phyloP scores from a whole-genome alignment of 2,329 filamentous ascomycete genomes.

The Lachnellula cervina region DNA sequence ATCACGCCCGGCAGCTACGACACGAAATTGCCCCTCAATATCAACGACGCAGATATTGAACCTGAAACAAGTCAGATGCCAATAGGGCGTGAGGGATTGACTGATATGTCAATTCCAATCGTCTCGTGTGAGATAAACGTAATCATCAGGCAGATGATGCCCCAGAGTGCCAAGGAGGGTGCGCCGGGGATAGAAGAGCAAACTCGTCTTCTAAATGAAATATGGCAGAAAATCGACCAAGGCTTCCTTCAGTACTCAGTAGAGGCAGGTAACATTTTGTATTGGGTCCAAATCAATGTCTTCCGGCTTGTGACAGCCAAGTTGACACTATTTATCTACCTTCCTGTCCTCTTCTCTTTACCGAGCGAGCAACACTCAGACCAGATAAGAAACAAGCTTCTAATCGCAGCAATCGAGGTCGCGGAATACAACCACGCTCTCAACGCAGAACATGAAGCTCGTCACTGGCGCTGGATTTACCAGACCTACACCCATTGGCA shows the following conservation, averaged over 20 bases:
- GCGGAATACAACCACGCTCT: constrained; percentile 52
- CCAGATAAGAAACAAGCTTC: constrained; percentile 40
- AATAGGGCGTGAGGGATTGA: constrained; percentile 1
- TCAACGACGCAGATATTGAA: constrained; percentile 43
- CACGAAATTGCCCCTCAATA: constrained; percentile 44
- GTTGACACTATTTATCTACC: constrained; percentile 50
- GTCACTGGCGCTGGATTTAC: constrained; percentile 38
- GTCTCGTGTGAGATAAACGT: constrained; percentile 4
- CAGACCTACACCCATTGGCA: constrained; percentile 39
- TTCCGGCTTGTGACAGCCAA: constrained; percentile 49
- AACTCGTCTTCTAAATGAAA: constrained; percentile 40
- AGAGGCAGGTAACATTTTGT: constrained; percentile 30
- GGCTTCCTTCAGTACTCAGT: constrained; percentile 39
- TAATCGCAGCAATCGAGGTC: constrained; percentile 48
- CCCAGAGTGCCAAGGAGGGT: constrained; percentile 30
- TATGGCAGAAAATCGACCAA: constrained; percentile 40
- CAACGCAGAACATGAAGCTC: constrained; percentile 44
- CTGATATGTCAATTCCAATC: constrained; percentile 15
- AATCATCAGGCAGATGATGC: constrained; percentile 26
- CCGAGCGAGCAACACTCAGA: constrained; percentile 35
- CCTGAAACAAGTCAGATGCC: constrained; percentile 6
- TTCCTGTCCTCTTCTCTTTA: constrained; percentile 44
- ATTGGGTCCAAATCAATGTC: constrained; percentile 38
- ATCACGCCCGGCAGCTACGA: constrained; percentile 41
- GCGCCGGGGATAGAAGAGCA: constrained; percentile 37